Base-by-base conservation (phyloP, 75 land plant species). In the Sequoiadendron giganteum region DNA sequence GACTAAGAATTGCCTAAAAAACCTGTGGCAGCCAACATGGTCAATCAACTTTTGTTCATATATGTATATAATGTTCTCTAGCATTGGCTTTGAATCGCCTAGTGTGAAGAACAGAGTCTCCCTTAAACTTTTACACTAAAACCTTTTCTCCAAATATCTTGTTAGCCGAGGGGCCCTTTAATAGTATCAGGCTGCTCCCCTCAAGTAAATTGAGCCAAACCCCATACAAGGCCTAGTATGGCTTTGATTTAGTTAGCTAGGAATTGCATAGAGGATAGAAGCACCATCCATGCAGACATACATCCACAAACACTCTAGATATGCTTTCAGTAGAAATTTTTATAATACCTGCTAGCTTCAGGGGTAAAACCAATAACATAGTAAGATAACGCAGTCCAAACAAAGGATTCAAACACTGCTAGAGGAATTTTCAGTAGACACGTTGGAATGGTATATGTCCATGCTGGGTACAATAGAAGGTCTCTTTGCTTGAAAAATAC, bases 401-500 rank as follows among this genome's bases (percentile, higher is more conserved):
- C 68, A 5, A 89, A 34, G 15, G 96, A 88, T 65, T 92, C 94
- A 4, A 91, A 28, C 38, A 95, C 25, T 4, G 97, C 92, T 38
- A 95, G 36, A 65, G 97, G 97, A 54, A 96, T 85, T 42, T 90
- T 93, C 25, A 93, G 87, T 32, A 92, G 56, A 83, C 75, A 54
- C 40, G 91, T 85, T 72, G 97, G 95, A 42, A 96, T 85, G 65
- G 95, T 86, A 88, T 90, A 95, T 78, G 96, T 94, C 97, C 97
- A 96, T 85, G 97, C 94, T 47, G 97, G 97, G 88, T 93, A 93
- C 76, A 93, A 93, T 49, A 85, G 79, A 36, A 92, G 86, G 65
- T 91, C 96, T 55, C 92, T 91, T 86, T 96, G 96, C 49, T 94
- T 95, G 87, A 88, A 93, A 88, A 96, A 96, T 42, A 93, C 92